Evolutionary conservation across 768 basidiomycete species (phyloP).

Genomic region (Hygrocybe coccinea): DNA sequence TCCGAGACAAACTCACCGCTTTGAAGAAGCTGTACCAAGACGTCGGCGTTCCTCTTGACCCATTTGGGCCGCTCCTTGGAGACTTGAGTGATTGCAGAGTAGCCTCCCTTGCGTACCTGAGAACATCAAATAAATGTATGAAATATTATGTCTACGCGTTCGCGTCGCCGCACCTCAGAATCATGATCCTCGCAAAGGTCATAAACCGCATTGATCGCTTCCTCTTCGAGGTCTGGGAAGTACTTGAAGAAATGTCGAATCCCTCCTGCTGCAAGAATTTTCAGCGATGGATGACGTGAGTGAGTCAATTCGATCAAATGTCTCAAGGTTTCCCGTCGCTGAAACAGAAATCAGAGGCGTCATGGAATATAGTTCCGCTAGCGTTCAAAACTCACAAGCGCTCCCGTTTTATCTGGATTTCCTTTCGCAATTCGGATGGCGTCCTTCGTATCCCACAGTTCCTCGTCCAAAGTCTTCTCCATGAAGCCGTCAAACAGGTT

Average conservation of each 20-base stretch:
- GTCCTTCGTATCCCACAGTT: conserved; percentile 37
- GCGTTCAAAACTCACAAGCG: conserved; percentile 30
- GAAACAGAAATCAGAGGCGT: neutral
- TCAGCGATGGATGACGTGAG: conserved; percentile 42
- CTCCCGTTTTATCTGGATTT: conserved; percentile 34
- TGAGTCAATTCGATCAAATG: conserved; percentile 53
- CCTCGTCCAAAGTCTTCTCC: conserved; percentile 23
- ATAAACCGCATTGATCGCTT: conserved; percentile 72
- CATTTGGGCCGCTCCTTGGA: conserved; percentile 48
- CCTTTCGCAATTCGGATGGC: conserved; percentile 44
- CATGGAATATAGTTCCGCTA: neutral
- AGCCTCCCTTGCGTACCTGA: conserved; percentile 68
- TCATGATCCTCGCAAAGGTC: conserved; percentile 72
- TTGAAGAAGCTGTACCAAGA: conserved; percentile 69
- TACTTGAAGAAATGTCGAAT: conserved; percentile 58
- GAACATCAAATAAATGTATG: conserved; percentile 3
- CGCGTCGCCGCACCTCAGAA: conserved; percentile 33
- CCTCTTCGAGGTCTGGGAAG: conserved; percentile 69
- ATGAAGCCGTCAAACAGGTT: neutral
- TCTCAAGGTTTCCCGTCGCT: conserved; percentile 52
- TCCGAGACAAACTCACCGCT: conserved; percentile 47
- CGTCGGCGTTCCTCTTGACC: conserved; percentile 70
- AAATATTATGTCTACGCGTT: neutral
- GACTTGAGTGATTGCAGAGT: conserved; percentile 50
- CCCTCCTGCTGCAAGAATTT: conserved; percentile 53